Base-by-base conservation (phyloP, 2,329 filamentous ascomycete genomes). In the Bipolaris bicolor region DNA sequence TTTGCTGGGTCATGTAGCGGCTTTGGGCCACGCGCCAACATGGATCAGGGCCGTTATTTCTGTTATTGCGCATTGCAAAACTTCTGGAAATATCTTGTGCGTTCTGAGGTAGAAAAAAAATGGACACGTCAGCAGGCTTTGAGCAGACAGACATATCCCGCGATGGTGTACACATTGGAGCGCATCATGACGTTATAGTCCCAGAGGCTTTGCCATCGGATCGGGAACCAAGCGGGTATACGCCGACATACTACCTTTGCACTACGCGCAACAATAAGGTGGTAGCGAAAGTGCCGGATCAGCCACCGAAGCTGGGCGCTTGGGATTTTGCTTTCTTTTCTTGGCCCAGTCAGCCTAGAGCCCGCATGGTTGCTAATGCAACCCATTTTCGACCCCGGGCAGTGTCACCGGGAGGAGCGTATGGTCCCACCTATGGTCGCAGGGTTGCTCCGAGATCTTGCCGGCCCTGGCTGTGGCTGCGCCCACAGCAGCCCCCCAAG, bases 371-470 rank as follows among this genome's bases (percentile, higher is more conserved):
- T 59, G 44, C 49, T 57, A 34, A 52, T 57, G 57, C 57, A 57
- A 40, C 44, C 52, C 49, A 49, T 52, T 59, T 41, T 49, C 48
- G 41, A 58, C 57, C 29, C 47, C 33, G 53, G 49, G 48, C 46
- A 55, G 40, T 56, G 48, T 26, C 57, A 56, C 48, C 43, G 49
- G 49, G 37, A 50, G 40, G 49, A 40, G 34, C 13, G 50, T 33
- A 45, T 57, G 57, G 49, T 53, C 41, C 57, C 57, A 60, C 57
- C 40, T 57, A 20, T 37, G 46, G 46, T 52, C 20, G 43, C 45
- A 55, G 40, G 48, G 57, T 57, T 47, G 49, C 54, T 47, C 57
- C 53, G 49, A 49, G 44, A 57, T 46, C 45, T 49, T 49, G 26
- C 54, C 43, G 54, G 49, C 49, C 54, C 33, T 49, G 49, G 45